A percentile compares a stretch with the other conserved stretches of the same genome.
Conservation (phyloP, 208 protist species). For the Porcisia deanei region DNA sequence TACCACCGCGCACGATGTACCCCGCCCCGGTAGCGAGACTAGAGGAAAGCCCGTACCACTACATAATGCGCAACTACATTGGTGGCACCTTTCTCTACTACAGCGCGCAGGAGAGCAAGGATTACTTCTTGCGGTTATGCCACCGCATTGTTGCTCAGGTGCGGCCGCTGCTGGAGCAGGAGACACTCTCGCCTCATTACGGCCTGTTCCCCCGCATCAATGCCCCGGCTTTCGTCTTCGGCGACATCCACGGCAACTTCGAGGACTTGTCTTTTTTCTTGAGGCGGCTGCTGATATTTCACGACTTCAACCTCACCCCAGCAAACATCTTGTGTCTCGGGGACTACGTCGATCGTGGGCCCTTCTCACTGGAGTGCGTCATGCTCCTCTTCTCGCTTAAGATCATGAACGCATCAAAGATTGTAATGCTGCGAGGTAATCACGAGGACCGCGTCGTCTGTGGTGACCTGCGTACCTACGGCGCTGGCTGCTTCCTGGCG, state of each 20-base stretch:
- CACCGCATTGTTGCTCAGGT: slow-evolving; percentile 50
- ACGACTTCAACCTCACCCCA: slow-evolving; percentile 70
- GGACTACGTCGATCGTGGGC: slow-evolving; percentile 99
- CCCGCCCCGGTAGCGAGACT: slow-evolving; percentile 32
- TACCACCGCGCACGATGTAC: slow-evolving; percentile 19
- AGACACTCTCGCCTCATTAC: slow-evolving; percentile 50
- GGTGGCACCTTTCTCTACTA: slow-evolving; percentile 59
- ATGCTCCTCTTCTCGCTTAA: slow-evolving; percentile 88
- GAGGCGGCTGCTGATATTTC: slow-evolving; percentile 46
- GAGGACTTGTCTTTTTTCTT: slow-evolving; percentile 75
- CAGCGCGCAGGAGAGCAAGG: slow-evolving; percentile 42
- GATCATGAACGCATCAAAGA: slow-evolving; percentile 56
- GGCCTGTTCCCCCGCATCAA: slow-evolving; percentile 57
- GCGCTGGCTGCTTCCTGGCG: slow-evolving; percentile 58
- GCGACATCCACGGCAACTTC: slow-evolving; percentile 89
- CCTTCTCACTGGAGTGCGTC: slow-evolving; percentile 88
- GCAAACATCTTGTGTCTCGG: slow-evolving; percentile 95
- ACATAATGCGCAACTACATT: slow-evolving; percentile 60
- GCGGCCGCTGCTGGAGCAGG: slow-evolving; percentile 54
- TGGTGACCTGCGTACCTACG: slow-evolving; percentile 72
- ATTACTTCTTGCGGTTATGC: slow-evolving; percentile 51
- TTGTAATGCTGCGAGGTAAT: slow-evolving; percentile 86
- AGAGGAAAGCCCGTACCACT: slow-evolving; percentile 67
- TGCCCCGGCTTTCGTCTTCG: slow-evolving; percentile 68
- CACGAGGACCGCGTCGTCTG: slow-evolving; percentile 84